phyloP scores from a whole-genome alignment of 176 grass and related monocot genomes.

The Carex parvula region DNA sequence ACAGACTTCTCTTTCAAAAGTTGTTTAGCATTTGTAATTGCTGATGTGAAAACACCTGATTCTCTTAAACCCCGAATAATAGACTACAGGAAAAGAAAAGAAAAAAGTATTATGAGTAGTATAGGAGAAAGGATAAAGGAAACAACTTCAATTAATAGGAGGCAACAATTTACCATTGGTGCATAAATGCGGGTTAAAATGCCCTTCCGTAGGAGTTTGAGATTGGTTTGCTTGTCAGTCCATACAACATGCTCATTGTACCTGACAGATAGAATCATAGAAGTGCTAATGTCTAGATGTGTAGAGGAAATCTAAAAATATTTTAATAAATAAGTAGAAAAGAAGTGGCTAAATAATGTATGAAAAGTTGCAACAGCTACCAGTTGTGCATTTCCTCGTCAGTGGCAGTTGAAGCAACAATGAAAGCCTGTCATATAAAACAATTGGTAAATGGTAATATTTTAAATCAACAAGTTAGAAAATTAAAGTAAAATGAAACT shows the following conservation, averaged over 20 bases:
- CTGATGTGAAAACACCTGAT: constrained; percentile 66
- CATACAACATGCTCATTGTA: constrained; percentile 89
- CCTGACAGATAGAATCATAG: constrained; percentile 51
- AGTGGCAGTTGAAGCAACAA: constrained; percentile 92
- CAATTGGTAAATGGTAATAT: not conserved
- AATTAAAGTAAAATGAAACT: not conserved
- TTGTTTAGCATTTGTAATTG: constrained; percentile 67
- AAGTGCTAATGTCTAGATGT: not conserved
- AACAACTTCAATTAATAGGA: not conserved
- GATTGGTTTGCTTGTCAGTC: constrained; percentile 77
- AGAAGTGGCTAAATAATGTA: not conserved
- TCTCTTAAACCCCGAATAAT: constrained; percentile 94
- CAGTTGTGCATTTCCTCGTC: constrained; percentile 92
- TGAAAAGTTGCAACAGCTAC: constrained; percentile 37
- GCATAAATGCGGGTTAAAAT: constrained; percentile 92
- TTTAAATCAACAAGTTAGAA: not conserved
- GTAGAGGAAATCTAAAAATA: not conserved
- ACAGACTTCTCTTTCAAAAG: constrained; percentile 41
- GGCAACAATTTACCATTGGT: constrained; percentile 57
- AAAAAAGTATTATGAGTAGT: constrained; percentile 21
- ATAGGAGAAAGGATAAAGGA: constrained; percentile 5
- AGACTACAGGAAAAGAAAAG: constrained; percentile 37
- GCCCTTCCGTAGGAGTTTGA: constrained; percentile 93
- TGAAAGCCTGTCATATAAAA: constrained; percentile 62
- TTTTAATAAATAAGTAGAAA: not conserved